A percentile compares a stretch with the other conserved stretches of the same genome.
Evolutionary conservation across 306 rosid species (phyloP).

Genomic region (Alnus glutinosa): DNA sequence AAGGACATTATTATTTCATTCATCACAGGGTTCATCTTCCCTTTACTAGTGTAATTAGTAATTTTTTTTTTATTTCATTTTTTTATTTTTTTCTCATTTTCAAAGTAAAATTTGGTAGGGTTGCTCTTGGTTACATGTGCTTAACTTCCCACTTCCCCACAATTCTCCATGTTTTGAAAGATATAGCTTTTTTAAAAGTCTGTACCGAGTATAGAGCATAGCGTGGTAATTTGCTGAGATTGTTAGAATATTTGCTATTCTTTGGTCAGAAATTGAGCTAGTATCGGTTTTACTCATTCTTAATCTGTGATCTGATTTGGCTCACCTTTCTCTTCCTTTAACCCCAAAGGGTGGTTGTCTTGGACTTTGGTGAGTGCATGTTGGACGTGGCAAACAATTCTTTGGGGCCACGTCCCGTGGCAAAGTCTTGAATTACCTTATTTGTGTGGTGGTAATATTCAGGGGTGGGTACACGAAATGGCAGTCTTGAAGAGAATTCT

Average conservation of each 20-base stretch:
- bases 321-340: too few relatives aligned
- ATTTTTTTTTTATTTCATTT: not conserved
- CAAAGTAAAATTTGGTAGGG: not conserved
- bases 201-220: constrained; percentile 13
- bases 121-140: not conserved
- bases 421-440: too few relatives aligned
- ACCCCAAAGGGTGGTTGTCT: too few relatives aligned
- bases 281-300: not conserved
- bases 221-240: constrained; percentile 18
- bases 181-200: not conserved
- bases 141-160: not conserved
- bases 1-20: constrained; percentile 10
- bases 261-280: constrained; percentile 15
- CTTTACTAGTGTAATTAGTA: constrained; percentile 51
- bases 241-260: constrained; percentile 23
- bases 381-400: too few relatives aligned
- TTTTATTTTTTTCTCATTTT: not conserved
- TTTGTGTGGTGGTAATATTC: too few relatives aligned
- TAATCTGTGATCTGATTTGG: not conserved
- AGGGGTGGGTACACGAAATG: too few relatives aligned
- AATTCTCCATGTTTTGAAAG: not conserved
- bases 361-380: too few relatives aligned
- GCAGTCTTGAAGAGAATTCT: too few relatives aligned
- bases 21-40: constrained; percentile 28
- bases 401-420: too few relatives aligned